Evolutionary conservation across 495 filamentous ascomycete species (phyloP).

Genomic region (Gamarada debralockiae): DNA sequence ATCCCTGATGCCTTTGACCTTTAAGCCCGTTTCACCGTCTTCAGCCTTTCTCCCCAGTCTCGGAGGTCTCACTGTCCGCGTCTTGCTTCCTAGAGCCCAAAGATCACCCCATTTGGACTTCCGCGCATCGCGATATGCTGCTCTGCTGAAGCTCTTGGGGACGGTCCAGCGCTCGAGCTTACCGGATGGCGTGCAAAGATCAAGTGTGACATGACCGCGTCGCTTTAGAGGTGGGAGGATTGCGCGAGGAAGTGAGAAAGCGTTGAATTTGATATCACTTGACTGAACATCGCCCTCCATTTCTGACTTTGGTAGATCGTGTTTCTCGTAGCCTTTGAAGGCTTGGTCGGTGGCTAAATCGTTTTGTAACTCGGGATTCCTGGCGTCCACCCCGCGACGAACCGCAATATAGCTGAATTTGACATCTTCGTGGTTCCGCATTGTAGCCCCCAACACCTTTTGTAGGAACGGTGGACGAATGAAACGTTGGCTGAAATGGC

Average conservation of each 20-base stretch:
- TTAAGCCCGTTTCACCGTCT: conserved; percentile 5
- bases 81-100: conserved; percentile 95
- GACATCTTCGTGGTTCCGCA: conserved; percentile 85
- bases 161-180: conserved; percentile 94
- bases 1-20: conserved; percentile 28
- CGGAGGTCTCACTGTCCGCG: conserved; percentile 56
- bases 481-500: conserved; percentile 86
- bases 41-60: conserved; percentile 38
- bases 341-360: conserved; percentile 43
- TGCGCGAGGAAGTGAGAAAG: conserved; percentile 72
- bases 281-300: conserved; percentile 1
- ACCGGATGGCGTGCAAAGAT: conserved; percentile 84
- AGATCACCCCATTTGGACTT: conserved; percentile 91
- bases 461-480: conserved; percentile 81
- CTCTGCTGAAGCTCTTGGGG: conserved; percentile 71
- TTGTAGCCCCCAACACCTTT: conserved; percentile 60
- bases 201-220: conserved; percentile 79
- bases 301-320: conserved; percentile 13
- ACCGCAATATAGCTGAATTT: conserved; percentile 85
- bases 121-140: conserved; percentile 85
- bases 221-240: conserved; percentile 82
- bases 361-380: conserved; percentile 35
- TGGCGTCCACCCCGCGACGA: conserved; percentile 65
- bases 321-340: conserved; percentile 45
- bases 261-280: conserved; percentile 30